These are phyloP conservation scores for Teratosphaeria pseudoeucalypti DNA, from an alignment of 2,329 filamentous ascomycete genomes.

Conservation along the genomic window DNA sequence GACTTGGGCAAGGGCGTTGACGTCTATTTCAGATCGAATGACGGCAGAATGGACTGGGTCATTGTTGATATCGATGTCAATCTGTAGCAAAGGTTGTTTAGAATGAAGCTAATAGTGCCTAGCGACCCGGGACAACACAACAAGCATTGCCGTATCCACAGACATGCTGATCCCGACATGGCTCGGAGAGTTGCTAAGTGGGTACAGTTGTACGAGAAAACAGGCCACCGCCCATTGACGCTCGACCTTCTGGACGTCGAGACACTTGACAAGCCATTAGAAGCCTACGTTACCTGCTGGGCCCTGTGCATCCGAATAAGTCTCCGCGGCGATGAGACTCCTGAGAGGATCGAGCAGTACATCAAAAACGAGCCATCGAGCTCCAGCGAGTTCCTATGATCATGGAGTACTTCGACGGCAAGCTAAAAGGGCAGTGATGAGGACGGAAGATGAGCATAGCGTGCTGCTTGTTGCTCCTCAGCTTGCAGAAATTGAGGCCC, in stretches of 20 bases:
- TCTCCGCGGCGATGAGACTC: constrained; percentile 6
- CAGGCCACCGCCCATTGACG: neutral
- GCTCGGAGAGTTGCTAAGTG: neutral
- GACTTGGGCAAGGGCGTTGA: neutral
- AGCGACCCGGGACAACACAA: neutral
- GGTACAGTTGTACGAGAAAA: neutral
- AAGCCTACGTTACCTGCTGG: constrained; percentile 3
- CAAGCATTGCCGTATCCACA: neutral
- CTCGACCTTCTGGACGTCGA: neutral
- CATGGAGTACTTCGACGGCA: constrained; percentile 3
- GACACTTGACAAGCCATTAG: constrained; percentile 1
- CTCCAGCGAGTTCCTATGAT: constrained; percentile 6
- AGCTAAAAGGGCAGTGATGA: neutral
- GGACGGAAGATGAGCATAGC: neutral
- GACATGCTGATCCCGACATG: neutral
- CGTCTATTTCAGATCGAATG: neutral
- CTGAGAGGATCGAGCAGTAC: constrained; percentile 6
- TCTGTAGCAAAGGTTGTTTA: neutral
- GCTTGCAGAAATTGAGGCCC: neutral
- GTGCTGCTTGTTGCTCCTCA: neutral
- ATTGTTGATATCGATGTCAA: neutral
- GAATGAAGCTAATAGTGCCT: neutral
- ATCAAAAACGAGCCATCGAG: constrained; percentile 1
- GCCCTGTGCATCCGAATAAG: constrained; percentile 1
- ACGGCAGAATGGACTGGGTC: neutral